Evolutionary conservation across 495 filamentous ascomycete genomes (phyloP).

Genomic region (Hyaloscypha finlandica): DNA sequence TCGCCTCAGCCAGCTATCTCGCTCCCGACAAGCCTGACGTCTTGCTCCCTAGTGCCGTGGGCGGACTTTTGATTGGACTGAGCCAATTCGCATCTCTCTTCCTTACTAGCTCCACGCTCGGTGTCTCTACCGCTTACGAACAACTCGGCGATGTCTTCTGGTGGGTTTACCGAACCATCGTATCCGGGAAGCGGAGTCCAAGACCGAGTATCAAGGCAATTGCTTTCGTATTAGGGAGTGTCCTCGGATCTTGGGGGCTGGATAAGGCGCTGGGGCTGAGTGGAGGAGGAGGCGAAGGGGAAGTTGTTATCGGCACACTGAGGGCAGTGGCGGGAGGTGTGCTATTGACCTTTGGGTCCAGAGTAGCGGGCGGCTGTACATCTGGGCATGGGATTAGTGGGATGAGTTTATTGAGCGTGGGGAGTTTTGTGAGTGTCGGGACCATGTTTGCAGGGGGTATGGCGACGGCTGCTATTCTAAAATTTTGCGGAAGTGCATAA

Average conservation of each 20-base stretch:
- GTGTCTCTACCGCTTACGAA: slow-evolving; percentile 54
- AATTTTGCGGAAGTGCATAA: not conserved
- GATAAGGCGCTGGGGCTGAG: slow-evolving; percentile 9
- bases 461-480: slow-evolving; percentile 5
- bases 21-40: not conserved
- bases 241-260: slow-evolving; percentile 40
- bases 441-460: slow-evolving; percentile 50
- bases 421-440: slow-evolving; percentile 53
- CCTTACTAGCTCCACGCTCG: slow-evolving; percentile 44
- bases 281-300: not conserved
- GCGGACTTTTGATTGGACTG: slow-evolving; percentile 51
- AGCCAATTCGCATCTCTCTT: slow-evolving; percentile 50
- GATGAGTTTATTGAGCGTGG: slow-evolving; percentile 48
- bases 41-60: slow-evolving; percentile 38
- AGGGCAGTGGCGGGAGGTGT: slow-evolving; percentile 48
- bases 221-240: slow-evolving; percentile 47
- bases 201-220: slow-evolving; percentile 35
- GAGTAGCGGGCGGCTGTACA: slow-evolving; percentile 59
- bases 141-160: slow-evolving; percentile 50
- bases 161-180: slow-evolving; percentile 30
- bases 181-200: not conserved
- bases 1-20: not conserved
- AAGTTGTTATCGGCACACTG: slow-evolving; percentile 29
- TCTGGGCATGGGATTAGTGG: slow-evolving; percentile 62
- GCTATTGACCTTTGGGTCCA: slow-evolving; percentile 52